phyloP scores from a whole-genome alignment of 768 basidiomycete genomes.

The Lactarius psammicola region DNA sequence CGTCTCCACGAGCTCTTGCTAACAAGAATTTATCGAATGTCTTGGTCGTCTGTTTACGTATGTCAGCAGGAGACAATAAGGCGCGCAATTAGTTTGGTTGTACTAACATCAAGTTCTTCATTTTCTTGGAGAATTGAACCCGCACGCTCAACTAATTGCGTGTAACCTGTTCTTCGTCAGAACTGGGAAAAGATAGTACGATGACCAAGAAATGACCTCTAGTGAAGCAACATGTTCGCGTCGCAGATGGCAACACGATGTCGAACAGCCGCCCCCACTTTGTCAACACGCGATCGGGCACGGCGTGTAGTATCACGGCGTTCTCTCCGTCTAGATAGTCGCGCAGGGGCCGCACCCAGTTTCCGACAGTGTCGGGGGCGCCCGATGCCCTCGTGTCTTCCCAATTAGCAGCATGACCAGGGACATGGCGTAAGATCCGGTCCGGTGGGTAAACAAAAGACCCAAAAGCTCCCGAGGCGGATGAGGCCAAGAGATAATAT shows the following conservation, averaged over 20 bases:
- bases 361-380: conserved; percentile 21
- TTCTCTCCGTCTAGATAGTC: conserved; percentile 44
- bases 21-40: conserved; percentile 56
- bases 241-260: conserved; percentile 63
- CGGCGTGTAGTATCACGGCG: conserved; percentile 30
- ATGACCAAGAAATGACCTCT: conserved; percentile 46
- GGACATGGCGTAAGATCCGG: conserved; percentile 52
- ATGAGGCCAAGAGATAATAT: conserved; percentile 75
- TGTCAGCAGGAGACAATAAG: conserved; percentile 1
- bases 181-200: conserved; percentile 5
- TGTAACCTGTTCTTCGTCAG: conserved; percentile 53
- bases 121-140: conserved; percentile 78
- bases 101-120: conserved; percentile 57
- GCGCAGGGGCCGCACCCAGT: conserved; percentile 31
- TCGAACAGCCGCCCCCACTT: conserved; percentile 84
- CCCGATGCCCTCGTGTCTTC: conserved; percentile 38
- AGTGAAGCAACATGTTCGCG: conserved; percentile 76
- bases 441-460: conserved; percentile 32
- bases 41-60: conserved; percentile 49
- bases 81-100: conserved; percentile 24
- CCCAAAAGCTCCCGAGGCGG: conserved; percentile 38
- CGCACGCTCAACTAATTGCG: conserved; percentile 70
- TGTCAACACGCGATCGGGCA: conserved; percentile 60
- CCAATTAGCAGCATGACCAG: conserved; percentile 46
- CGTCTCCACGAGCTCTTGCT: conserved; percentile 42